phyloP scores from a whole-genome alignment of 176 grass and related monocot species.

The Triticum urartu region DNA sequence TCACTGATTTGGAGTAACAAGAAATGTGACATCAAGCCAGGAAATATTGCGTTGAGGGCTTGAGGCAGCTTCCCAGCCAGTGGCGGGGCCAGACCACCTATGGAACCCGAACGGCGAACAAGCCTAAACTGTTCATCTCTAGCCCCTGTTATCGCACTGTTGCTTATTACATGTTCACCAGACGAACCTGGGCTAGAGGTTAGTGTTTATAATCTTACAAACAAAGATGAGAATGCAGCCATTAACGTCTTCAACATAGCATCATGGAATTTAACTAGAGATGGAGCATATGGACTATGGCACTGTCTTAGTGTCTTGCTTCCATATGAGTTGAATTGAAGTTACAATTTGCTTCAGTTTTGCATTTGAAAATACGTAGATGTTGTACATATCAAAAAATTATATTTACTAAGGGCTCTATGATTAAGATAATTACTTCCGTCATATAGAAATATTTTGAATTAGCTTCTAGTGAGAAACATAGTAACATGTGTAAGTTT shows the following conservation, averaged over 20 bases:
- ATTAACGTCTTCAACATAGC: background rate
- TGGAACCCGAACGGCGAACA: background rate
- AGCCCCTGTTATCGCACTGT: background rate
- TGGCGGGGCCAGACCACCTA: background rate
- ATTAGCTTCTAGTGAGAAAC: background rate
- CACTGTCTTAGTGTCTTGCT: background rate
- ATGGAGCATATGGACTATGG: background rate
- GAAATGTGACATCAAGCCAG: background rate
- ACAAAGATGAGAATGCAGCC: background rate
- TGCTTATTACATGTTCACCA: background rate
- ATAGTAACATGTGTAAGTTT: no score
- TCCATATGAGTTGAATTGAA: background rate
- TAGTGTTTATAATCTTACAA: background rate
- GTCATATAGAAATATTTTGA: background rate
- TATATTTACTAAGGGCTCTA: background rate
- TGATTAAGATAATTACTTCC: background rate
- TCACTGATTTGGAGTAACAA: background rate
- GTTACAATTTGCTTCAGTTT: background rate
- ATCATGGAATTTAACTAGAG: background rate
- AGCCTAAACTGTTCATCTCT: background rate
- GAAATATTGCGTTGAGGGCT: no score
- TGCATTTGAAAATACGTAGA: background rate
- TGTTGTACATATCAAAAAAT: background rate
- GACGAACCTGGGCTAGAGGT: background rate
- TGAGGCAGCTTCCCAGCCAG: background rate